A percentile compares a stretch with the other conserved stretches of the same genome.
Conservation (phyloP, 2,329 filamentous ascomycete species). For the Hypoxylon sp. region DNA sequence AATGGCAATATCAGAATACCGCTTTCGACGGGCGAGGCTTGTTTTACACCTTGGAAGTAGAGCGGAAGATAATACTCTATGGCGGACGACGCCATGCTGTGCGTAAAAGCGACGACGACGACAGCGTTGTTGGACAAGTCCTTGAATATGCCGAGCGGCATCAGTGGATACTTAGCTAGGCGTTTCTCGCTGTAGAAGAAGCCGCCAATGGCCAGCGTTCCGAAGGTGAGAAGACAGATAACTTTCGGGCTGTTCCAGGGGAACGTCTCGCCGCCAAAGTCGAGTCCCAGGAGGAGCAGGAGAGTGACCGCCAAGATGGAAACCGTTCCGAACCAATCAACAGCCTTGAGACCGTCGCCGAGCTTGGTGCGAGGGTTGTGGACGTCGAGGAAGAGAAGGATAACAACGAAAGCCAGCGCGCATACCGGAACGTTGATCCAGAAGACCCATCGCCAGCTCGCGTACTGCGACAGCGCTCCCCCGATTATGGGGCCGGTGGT, state of each 20-base stretch:
- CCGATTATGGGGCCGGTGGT: slow-evolving; percentile 43
- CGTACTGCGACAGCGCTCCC: slow-evolving; percentile 41
- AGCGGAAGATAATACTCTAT: slow-evolving; percentile 58
- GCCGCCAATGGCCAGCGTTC: slow-evolving; percentile 53
- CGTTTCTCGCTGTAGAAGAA: slow-evolving; percentile 52
- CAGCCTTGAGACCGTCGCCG: slow-evolving; percentile 61
- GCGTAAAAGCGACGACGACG: slow-evolving; percentile 52
- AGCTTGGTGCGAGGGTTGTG: slow-evolving; percentile 56
- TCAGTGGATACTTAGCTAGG: slow-evolving; percentile 53
- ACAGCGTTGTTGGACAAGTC: slow-evolving; percentile 49
- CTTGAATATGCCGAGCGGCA: slow-evolving; percentile 51
- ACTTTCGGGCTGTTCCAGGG: slow-evolving; percentile 52
- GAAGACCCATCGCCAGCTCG: slow-evolving; percentile 46
- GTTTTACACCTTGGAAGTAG: slow-evolving; percentile 56
- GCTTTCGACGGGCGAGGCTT: slow-evolving; percentile 49
- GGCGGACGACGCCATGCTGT: slow-evolving; percentile 52
- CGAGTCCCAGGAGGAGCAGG: slow-evolving; percentile 55
- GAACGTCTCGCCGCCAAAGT: slow-evolving; percentile 56
- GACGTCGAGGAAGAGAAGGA: slow-evolving; percentile 52
- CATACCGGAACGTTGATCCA: slow-evolving; percentile 45
- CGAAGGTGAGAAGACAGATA: slow-evolving; percentile 53
- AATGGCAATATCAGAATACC: slow-evolving; percentile 54
- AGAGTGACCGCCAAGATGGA: slow-evolving; percentile 54
- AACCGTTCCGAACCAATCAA: slow-evolving; percentile 55
- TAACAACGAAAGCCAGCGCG: slow-evolving; percentile 33